Percentiles rank a stretch among this genome's conserved stretches.
Evolutionary conservation across 164 flowering plant species (phyloP).

Genomic region (Piper betle): DNA sequence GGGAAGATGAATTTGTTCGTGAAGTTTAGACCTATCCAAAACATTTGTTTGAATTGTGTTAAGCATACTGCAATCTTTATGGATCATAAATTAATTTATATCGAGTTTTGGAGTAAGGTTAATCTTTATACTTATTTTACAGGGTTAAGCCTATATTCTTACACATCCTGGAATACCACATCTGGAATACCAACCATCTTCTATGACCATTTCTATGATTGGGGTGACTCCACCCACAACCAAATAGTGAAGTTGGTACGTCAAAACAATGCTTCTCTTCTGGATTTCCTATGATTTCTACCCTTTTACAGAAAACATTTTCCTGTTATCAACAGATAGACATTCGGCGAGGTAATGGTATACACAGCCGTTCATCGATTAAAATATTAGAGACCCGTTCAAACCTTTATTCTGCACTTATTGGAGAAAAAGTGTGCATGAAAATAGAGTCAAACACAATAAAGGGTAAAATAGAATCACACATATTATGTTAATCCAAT

Average conservation of each 20-base stretch:
- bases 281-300: not conserved
- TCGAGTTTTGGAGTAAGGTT: not conserved
- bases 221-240: conserved; percentile 58
- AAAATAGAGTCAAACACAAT: too few species aligned
- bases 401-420: conserved; percentile 65
- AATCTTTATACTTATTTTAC: conserved; percentile 5
- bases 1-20: too few species aligned
- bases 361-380: conserved; percentile 63
- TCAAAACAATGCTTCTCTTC: not conserved
- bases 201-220: conserved; percentile 84
- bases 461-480: too few species aligned
- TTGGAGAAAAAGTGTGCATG: conserved; percentile 68
- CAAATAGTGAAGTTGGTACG: conserved; percentile 87
- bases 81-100: not conserved
- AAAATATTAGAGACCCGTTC: conserved; percentile 65
- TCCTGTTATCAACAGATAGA: conserved; percentile 31
- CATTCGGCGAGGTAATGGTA: conserved; percentile 44
- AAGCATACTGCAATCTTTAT: too few species aligned
- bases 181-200: conserved; percentile 82
- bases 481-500: too few species aligned
- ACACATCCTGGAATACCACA: too few species aligned
- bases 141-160: conserved; percentile 90
- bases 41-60: too few species aligned
- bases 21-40: too few species aligned
- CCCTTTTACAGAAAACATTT: too few species aligned